Base-by-base conservation (phyloP, 1,284 basidiomycete genomes). In the Leccinum ponderosum region DNA sequence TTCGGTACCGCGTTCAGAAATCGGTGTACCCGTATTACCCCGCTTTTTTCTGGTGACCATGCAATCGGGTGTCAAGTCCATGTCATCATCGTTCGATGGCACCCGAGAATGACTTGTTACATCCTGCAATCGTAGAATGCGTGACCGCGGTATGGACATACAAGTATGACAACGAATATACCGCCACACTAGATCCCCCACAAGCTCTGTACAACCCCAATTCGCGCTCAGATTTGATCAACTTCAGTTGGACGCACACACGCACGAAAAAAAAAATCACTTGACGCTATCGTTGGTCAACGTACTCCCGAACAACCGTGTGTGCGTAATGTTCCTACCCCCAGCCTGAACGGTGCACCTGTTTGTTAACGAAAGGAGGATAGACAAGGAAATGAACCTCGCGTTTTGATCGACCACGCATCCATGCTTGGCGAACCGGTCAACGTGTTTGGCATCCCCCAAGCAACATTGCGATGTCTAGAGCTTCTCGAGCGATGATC, bases 401-500 rank as follows among this genome's bases (percentile, higher is more conserved):
- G 83, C 62, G 73, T 84, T 42, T 64, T 80, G 53, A 83, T 89
- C 56, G 84, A 86, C 15, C 77, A 77, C 48, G 87, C 82, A 27
- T 78, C 78, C 27, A 82, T 91, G 65, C 90, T 90, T 14, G 82
- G 83, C 8, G 90, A 91, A 69, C 91, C 90, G 7, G 88, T 93
- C 57, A 93, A 92, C 68, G 88, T 87, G 35, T 93, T 93, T 75
- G 90, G 90, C 3, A 90, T 93, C 57, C 90, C 90, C 2, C 90
- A 93, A 70, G 89, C 90, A 3, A 91, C 91, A 17, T 92, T 93
- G 91, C 80, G 91, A 61, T 91, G 90, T 80, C 77, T 93, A 33
- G 90, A 93, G 82, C 33, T 47, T 33, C 14, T 53, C 20, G 47
- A 44, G 47, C 25, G 33, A 57, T 27, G 42, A 63, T 61, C 4